phyloP scores from a whole-genome alignment of 139 green algal species.

The Micromonas pusilla region DNA sequence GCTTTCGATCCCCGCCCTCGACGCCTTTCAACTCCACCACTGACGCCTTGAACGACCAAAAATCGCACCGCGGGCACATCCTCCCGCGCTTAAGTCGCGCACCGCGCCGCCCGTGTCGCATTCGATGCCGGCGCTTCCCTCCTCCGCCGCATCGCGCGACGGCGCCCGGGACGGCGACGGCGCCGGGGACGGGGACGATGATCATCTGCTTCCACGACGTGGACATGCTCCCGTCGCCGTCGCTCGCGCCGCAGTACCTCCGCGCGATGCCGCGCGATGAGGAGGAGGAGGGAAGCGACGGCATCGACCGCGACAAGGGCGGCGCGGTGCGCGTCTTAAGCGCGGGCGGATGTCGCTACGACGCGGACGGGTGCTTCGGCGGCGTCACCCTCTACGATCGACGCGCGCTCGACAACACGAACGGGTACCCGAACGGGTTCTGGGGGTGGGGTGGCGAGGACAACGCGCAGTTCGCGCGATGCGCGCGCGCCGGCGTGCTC shows the following conservation, averaged over 20 bases:
- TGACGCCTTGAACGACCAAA: too few species aligned
- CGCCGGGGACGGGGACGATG: background rate
- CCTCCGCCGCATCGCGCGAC: background rate
- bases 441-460: constrained; percentile 24
- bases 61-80: too few species aligned
- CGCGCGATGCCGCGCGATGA: background rate
- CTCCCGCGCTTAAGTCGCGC: too few species aligned
- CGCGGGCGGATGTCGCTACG: background rate
- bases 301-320: background rate
- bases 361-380: constrained; percentile 10
- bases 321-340: background rate
- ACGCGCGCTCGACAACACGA: background rate
- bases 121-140: too few species aligned
- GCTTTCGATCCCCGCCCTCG: too few species aligned
- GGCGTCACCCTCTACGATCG: constrained; percentile 16
- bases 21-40: too few species aligned
- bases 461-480: constrained; percentile 5
- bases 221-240: background rate
- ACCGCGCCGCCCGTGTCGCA: too few species aligned
- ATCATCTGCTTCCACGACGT: background rate
- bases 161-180: background rate
- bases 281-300: background rate
- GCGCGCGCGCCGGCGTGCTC: background rate
- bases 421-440: constrained; percentile 19
- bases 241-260: background rate